Percentiles rank a stretch among this genome's conserved stretches.
phyloP scores from a whole-genome alignment of 2,329 filamentous ascomycete genomes.

The Cucurbitaria berberidis region DNA sequence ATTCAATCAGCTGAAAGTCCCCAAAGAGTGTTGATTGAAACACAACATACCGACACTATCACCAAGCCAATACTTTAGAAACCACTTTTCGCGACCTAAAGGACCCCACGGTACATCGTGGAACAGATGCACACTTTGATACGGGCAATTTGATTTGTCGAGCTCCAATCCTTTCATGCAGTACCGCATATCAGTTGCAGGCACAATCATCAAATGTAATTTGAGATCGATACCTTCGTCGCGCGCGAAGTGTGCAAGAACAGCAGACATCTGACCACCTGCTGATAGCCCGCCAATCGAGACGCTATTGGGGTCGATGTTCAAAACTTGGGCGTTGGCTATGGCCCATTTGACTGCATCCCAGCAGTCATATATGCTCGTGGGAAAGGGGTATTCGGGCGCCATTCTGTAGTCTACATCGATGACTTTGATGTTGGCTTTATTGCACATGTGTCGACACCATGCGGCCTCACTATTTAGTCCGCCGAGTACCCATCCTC shows the following conservation, averaged over 20 bases:
- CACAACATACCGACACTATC: constrained; percentile 4
- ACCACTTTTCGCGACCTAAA: constrained; percentile 19
- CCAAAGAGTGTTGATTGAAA: neutral
- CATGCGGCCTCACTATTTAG: constrained; percentile 19
- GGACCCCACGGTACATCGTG: constrained; percentile 24
- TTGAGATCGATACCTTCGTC: constrained; percentile 18
- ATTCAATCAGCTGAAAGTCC: neutral
- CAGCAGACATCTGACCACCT: constrained; percentile 45
- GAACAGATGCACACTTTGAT: constrained; percentile 17
- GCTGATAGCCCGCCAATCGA: constrained; percentile 58
- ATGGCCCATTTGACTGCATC: constrained; percentile 51
- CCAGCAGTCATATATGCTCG: constrained; percentile 57
- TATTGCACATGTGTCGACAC: constrained; percentile 18
- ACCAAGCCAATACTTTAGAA: constrained; percentile 18
- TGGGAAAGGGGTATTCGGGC: constrained; percentile 59
- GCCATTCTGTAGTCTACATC: constrained; percentile 60
- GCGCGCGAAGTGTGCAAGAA: constrained; percentile 23
- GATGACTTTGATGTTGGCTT: constrained; percentile 16
- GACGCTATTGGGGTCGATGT: constrained; percentile 18
- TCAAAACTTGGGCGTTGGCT: constrained; percentile 19
- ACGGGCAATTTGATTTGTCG: constrained; percentile 9
- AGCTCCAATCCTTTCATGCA: constrained; percentile 13
- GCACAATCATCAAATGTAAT: constrained; percentile 19
- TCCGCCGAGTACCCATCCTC: constrained; percentile 20
- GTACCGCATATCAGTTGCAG: constrained; percentile 21